A percentile compares a stretch with the other conserved stretches of the same genome.
phyloP scores from a whole-genome alignment of 1,284 basidiomycete genomes.

The Caloboletus firmus region DNA sequence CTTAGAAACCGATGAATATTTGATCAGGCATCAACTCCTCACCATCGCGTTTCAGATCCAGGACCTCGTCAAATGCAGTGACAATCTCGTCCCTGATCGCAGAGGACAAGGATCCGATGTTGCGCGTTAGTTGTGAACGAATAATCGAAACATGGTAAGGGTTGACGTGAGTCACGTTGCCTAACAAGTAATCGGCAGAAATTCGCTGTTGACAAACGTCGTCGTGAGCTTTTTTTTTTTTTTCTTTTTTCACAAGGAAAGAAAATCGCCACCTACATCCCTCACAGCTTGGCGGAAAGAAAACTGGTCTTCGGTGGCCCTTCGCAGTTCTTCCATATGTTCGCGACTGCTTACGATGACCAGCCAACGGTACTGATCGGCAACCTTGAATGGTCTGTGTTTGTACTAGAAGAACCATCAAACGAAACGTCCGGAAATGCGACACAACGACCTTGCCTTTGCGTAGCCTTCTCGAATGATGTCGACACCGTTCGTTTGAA shows the following conservation, averaged over 20 bases:
- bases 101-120: too few species aligned
- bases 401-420: slow-evolving; percentile 32
- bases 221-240: too few species aligned
- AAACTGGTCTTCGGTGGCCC: slow-evolving; percentile 39
- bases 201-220: too few species aligned
- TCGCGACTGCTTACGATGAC: slow-evolving; percentile 41
- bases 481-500: slow-evolving; percentile 1
- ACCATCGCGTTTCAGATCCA: too few species aligned
- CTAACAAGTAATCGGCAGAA: too few species aligned
- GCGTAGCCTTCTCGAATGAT: slow-evolving; percentile 25
- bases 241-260: too few species aligned
- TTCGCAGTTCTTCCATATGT: slow-evolving; percentile 43
- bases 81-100: too few species aligned
- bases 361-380: slow-evolving; percentile 40
- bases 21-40: background rate
- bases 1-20: background rate
- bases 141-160: too few species aligned
- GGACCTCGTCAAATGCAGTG: too few species aligned
- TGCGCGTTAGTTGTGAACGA: too few species aligned
- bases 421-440: background rate
- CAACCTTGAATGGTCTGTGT: slow-evolving; percentile 42
- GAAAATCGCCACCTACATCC: slow-evolving; percentile 28
- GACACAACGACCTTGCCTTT: slow-evolving; percentile 9
- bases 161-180: too few species aligned
- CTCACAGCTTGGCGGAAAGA: slow-evolving; percentile 36